phyloP scores from a whole-genome alignment of 176 grass and related monocot species.

The Eleusine coracana region DNA sequence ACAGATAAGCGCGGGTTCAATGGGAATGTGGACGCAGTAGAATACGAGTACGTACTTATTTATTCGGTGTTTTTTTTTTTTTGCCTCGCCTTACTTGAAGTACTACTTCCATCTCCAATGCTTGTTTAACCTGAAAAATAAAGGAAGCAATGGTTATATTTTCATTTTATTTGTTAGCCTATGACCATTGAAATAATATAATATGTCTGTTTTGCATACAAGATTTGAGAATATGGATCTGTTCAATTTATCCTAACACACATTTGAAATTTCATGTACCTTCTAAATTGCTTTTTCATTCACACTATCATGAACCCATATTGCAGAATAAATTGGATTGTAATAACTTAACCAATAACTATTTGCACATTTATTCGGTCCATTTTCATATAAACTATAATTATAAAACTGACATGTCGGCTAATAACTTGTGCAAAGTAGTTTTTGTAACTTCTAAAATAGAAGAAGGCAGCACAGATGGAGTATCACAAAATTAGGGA shows the following conservation, averaged over 20 bases:
- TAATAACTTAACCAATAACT: neutral
- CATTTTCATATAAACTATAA: neutral
- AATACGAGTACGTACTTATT: no score
- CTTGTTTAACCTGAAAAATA: no score
- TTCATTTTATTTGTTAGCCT: neutral
- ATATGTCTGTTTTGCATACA: neutral
- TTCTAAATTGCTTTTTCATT: neutral
- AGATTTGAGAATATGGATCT: neutral
- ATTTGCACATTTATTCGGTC: neutral
- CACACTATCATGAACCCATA: neutral
- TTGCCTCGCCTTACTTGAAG: neutral
- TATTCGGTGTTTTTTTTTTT: neutral
- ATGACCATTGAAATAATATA: neutral
- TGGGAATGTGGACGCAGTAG: neutral
- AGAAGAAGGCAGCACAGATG: neutral
- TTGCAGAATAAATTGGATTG: neutral
- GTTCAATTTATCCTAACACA: neutral
- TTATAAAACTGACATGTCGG: neutral
- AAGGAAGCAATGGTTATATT: no score
- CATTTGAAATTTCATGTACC: neutral
- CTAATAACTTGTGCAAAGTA: neutral
- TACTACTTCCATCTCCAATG: no score
- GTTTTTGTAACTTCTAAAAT: neutral
- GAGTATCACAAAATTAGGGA: neutral
- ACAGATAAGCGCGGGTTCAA: neutral